phyloP scores from a whole-genome alignment of 2,329 filamentous ascomycete genomes.

The Alternaria hordeiaustralica region DNA sequence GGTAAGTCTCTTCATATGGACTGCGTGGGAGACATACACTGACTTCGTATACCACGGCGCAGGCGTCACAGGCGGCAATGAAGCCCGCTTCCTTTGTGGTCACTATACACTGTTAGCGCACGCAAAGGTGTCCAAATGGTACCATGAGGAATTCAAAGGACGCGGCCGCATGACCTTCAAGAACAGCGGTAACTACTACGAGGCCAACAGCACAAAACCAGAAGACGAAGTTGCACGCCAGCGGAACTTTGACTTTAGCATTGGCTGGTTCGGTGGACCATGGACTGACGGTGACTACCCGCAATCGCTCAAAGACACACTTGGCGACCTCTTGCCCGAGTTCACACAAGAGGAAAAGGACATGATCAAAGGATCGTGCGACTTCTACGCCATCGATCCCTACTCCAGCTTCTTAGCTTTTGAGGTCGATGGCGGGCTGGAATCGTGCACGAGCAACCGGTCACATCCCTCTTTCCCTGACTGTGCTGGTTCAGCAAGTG shows the following conservation, averaged over 20 bases:
- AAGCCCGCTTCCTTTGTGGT: conserved; percentile 53
- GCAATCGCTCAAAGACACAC: conserved; percentile 47
- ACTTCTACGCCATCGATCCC: conserved; percentile 53
- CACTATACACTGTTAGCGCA: conserved; percentile 54
- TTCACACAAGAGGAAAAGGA: conserved; percentile 50
- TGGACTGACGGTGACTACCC: conserved; percentile 56
- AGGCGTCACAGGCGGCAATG: conserved; percentile 47
- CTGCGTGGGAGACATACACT: not conserved
- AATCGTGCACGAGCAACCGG: conserved; percentile 51
- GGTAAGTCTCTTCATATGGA: conserved; percentile 1
- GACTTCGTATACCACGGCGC: not conserved
- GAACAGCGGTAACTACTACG: conserved; percentile 52
- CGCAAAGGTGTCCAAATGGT: conserved; percentile 54
- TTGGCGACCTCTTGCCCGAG: conserved; percentile 49
- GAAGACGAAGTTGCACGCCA: conserved; percentile 48
- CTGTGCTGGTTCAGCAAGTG: conserved; percentile 46
- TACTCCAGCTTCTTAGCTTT: conserved; percentile 43
- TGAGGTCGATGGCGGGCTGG: conserved; percentile 41
- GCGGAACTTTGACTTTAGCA: conserved; percentile 51
- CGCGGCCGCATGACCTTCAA: conserved; percentile 53
- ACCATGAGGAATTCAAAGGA: conserved; percentile 55
- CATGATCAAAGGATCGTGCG: conserved; percentile 53
- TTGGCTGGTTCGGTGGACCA: conserved; percentile 56
- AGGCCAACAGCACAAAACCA: conserved; percentile 46
- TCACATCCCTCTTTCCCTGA: conserved; percentile 51